These are phyloP conservation scores for Arxiozyma bovina DNA, from an alignment of 1,139 yeast species.

Conservation along the genomic window DNA sequence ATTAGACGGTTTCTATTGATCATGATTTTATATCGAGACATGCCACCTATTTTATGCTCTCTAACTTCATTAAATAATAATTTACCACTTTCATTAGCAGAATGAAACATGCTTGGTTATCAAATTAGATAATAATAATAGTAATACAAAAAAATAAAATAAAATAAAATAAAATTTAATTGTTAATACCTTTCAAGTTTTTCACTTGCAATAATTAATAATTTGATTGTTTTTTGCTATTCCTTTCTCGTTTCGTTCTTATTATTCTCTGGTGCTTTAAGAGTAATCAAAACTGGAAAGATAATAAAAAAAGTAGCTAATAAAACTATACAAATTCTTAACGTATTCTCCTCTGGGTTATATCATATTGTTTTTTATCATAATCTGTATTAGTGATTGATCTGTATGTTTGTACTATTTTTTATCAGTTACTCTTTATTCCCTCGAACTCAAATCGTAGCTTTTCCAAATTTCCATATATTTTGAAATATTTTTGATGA, in stretches of 20 bases:
- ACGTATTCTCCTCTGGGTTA: background rate
- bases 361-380: too few species aligned
- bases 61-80: constrained; percentile 20
- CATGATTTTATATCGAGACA: constrained; percentile 22
- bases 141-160: too few species aligned
- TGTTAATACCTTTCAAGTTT: background rate
- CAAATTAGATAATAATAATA: too few species aligned
- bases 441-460: background rate
- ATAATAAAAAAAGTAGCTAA: background rate
- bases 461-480: too few species aligned
- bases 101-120: background rate
- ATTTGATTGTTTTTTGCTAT: too few species aligned
- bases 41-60: constrained; percentile 25
- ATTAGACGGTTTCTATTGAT: constrained; percentile 14
- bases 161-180: too few species aligned
- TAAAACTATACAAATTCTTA: too few species aligned
- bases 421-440: background rate
- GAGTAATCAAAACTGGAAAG: background rate
- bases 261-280: background rate
- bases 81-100: constrained; percentile 8
- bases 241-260: background rate
- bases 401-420: too few species aligned
- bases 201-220: too few species aligned
- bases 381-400: background rate
- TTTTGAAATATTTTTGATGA: background rate